A percentile compares a stretch with the other conserved stretches of the same genome.
These are phyloP conservation scores for Juglanconis juglandina DNA, from an alignment of 2,329 filamentous ascomycete species.

Conservation along the genomic window DNA sequence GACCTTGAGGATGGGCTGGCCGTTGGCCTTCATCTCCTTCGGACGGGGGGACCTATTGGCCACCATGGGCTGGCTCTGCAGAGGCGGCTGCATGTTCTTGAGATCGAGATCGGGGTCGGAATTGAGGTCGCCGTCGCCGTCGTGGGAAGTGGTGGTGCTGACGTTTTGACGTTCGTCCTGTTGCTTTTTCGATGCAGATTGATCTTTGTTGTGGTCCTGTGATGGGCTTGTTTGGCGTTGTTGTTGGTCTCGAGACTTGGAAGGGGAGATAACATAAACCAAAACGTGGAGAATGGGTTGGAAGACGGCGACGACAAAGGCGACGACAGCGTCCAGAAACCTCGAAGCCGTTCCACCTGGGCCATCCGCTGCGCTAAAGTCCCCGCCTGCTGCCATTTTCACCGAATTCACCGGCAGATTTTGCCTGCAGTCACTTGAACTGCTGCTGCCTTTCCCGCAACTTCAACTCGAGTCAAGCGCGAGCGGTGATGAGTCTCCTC, in stretches of 20 bases:
- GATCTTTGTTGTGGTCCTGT: background rate
- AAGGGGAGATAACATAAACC: slow-evolving; percentile 8
- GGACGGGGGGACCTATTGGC: background rate
- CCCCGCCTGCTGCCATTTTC: slow-evolving; percentile 13
- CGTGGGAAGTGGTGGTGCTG: background rate
- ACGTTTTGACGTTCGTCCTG: background rate
- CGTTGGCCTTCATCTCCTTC: background rate
- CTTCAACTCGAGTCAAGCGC: background rate
- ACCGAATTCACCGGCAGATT: background rate
- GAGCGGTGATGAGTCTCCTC: background rate
- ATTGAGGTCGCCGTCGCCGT: background rate
- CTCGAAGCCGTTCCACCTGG: slow-evolving; percentile 11
- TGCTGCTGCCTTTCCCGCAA: background rate
- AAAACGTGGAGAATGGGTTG: slow-evolving; percentile 13
- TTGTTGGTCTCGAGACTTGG: background rate
- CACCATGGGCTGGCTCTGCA: slow-evolving; percentile 3
- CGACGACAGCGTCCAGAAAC: slow-evolving; percentile 11
- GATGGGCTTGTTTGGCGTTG: background rate
- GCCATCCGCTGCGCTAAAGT: slow-evolving; percentile 6
- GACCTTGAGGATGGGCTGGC: background rate
- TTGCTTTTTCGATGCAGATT: background rate
- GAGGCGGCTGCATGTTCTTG: slow-evolving; percentile 1
- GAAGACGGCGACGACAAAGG: slow-evolving; percentile 16
- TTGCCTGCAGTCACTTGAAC: slow-evolving; percentile 9
- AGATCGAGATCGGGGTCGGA: background rate